These are phyloP conservation scores for Gossypioides kirkii DNA, from an alignment of 345 rosid species.

Conservation along the genomic window DNA sequence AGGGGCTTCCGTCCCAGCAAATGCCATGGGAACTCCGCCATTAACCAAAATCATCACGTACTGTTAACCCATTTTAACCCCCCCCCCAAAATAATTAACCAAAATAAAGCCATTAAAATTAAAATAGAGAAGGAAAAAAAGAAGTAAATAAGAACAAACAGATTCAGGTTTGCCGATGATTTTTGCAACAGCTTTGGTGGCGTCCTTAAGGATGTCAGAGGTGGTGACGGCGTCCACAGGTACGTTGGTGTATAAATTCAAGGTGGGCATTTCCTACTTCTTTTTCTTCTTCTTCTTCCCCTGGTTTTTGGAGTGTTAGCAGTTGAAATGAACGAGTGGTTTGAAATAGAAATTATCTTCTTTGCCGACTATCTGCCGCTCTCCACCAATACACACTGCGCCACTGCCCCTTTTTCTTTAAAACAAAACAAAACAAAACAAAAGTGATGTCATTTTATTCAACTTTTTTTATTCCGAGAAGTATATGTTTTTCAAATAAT, in stretches of 20 bases:
- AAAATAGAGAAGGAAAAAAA: background rate
- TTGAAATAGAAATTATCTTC: background rate
- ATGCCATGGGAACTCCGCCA: slow-evolving; percentile 80
- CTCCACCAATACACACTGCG: no score
- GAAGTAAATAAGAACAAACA: slow-evolving; percentile 24
- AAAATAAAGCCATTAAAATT: background rate
- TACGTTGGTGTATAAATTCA: slow-evolving; percentile 73
- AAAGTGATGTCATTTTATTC: no score
- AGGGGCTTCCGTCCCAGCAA: slow-evolving; percentile 81
- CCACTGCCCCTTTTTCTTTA: no score
- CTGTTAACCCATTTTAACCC: slow-evolving; percentile 29
- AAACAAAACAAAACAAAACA: no score
- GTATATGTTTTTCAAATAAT: no score
- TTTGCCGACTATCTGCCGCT: background rate
- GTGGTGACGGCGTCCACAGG: slow-evolving; percentile 80
- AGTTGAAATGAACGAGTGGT: background rate
- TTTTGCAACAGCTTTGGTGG: slow-evolving; percentile 79
- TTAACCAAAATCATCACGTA: slow-evolving; percentile 88
- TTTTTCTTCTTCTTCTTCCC: background rate
- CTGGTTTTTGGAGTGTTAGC: background rate
- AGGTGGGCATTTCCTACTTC: slow-evolving; percentile 59
- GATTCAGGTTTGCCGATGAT: slow-evolving; percentile 96
- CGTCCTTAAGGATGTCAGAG: slow-evolving; percentile 90
- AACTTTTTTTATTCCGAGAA: no score
- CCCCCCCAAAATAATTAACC: background rate